Evolutionary conservation across 2,329 filamentous ascomycete species (phyloP), one percentile per base, ranked within the genome.

Genomic region (Monilinia laxa): DNA sequence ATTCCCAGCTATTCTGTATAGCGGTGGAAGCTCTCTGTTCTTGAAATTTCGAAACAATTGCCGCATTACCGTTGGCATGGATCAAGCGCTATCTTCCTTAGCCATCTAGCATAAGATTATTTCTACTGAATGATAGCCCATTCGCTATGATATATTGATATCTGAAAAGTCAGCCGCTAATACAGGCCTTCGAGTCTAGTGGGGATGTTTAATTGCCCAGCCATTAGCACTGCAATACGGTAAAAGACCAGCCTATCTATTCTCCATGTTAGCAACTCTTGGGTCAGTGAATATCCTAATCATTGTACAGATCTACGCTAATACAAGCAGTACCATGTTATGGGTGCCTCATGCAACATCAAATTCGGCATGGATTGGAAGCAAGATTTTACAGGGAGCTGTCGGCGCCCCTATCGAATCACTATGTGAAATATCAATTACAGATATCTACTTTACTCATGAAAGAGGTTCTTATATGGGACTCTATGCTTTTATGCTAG

Each of bases 211-310:
- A 3, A 75, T 85, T 53, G 84, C 81, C 80, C 83, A 85, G 70
- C 82, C 83, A 3, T 71, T 85, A 40, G 83, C 83, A 0, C 72
- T 84, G 23, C 80, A 81, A 58, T 84, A 82, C 68, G 83, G 83
- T n/a, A 72, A 72, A 56, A 59, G 72, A 16, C 69, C 70, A 10
- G 68, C 72, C 4, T 74, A 73, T 56, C 65, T 74, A 16, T 68
- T 74, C 38, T 72, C 71, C 5, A 67, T 73, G 65, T 63, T 79
- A 80, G 74, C 72, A 56, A 76, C 70, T 16, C 69, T 74, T 45
- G 70, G 70, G 28, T 62, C 12, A 66, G 67, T 58, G n/a, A 25
- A 45, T 18, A 4, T 47, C 40, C 16, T 40, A 28, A 11, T 12
- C 2, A 58, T 51, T 45, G 18, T 20, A 14, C 49, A 40, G 11